Evolutionary conservation across 129 eudicot genomes (phyloP).

Genomic region (Daucus carota): DH1_v3.0 NC_030381.2:26124501-26125000

Average conservation of each 20-base stretch:
- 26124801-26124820: constrained; percentile 71
- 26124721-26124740: constrained; percentile 51
- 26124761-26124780: constrained; percentile 73
- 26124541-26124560: constrained; percentile 23
- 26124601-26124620: constrained; percentile 9
- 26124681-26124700: constrained; percentile 67
- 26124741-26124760: constrained; percentile 34
- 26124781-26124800: constrained; percentile 51
- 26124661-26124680: constrained; percentile 11
- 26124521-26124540: constrained; percentile 55
- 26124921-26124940: constrained; percentile 84
- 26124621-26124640: too few relatives aligned
- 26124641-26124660: too few relatives aligned
- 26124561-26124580: constrained; percentile 20
- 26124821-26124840: constrained; percentile 64
- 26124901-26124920: constrained; percentile 97
- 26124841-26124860: constrained; percentile 52
- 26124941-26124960: constrained; percentile 86
- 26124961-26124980: constrained; percentile 99
- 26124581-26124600: constrained; percentile 34
- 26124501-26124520: constrained; percentile 84
- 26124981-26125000: constrained; percentile 86
- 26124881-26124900: constrained; percentile 99
- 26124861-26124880: constrained; percentile 73
- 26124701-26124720: constrained; percentile 33